Evolutionary conservation across 106 monocot species (phyloP).

Genomic region (Iris macrosiphon): DNA sequence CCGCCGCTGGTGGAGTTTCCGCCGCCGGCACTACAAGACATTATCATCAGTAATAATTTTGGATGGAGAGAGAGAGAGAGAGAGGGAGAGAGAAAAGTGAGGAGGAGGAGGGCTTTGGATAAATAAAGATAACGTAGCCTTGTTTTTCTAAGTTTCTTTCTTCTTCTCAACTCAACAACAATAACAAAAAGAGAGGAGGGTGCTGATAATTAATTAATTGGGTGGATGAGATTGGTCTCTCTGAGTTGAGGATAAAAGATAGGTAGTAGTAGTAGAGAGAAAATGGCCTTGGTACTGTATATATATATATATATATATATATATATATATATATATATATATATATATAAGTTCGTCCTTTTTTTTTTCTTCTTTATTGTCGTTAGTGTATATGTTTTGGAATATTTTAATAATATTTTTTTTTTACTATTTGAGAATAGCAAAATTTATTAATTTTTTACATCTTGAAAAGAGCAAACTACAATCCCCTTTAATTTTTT

Average conservation of each 20-base stretch:
- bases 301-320: conserved; percentile 2
- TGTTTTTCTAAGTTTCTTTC: too few species aligned
- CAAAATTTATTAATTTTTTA: too few species aligned
- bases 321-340: conserved; percentile 4
- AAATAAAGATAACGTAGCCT: too few species aligned
- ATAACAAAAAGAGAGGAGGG: not conserved
- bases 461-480: too few species aligned
- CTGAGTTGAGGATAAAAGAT: not conserved
- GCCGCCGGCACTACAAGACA: conserved; percentile 10
- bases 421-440: too few species aligned
- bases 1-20: conserved; percentile 29
- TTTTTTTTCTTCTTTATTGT: not conserved
- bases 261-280: not conserved
- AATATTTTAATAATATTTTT: not conserved
- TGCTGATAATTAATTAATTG: not conserved
- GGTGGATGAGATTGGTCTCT: not conserved
- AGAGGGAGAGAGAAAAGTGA: not conserved
- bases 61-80: not conserved
- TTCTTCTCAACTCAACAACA: too few species aligned
- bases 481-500: too few species aligned
- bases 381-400: not conserved
- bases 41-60: not conserved
- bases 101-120: conserved; percentile 2
- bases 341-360: not conserved
- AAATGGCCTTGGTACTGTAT: not conserved